Evolutionary conservation across 2,329 filamentous ascomycete genomes (phyloP).

Genomic region (Diaporthe humulicola): DNA sequence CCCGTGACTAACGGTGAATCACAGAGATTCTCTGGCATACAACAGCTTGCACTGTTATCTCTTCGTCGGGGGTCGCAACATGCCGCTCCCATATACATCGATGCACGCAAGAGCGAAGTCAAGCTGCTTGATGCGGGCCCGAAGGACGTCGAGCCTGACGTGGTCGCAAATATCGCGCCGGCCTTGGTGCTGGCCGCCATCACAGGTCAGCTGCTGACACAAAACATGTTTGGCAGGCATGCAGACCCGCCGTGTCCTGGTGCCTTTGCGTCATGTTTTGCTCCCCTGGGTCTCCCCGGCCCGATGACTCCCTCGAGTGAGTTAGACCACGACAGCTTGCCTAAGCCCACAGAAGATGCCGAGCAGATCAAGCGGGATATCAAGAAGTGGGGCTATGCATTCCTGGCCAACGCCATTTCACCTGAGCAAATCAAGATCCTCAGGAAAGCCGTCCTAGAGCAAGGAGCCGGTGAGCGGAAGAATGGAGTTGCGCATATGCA

Average conservation of each 20-base stretch:
- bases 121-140: constrained; percentile 19
- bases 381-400: constrained; percentile 18
- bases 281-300: neutral
- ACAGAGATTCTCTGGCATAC: constrained; percentile 8
- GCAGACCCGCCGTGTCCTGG: constrained; percentile 17
- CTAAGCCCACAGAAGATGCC: constrained; percentile 18
- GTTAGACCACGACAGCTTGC: constrained; percentile 3
- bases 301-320: neutral
- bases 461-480: constrained; percentile 11
- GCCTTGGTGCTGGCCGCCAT: constrained; percentile 9
- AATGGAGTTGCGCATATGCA: constrained; percentile 23
- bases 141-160: constrained; percentile 1
- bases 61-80: constrained; percentile 15
- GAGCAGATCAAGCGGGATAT: constrained; percentile 22
- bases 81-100: constrained; percentile 4
- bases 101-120: constrained; percentile 16
- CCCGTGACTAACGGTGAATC: neutral
- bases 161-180: neutral
- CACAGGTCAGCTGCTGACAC: constrained; percentile 10
- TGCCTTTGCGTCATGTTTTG: constrained; percentile 16
- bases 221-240: constrained; percentile 2
- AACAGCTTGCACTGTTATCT: constrained; percentile 9
- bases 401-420: constrained; percentile 3
- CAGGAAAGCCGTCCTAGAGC: neutral
- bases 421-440: constrained; percentile 1